Conservation (phyloP, 163 green algal species). For the Picocystis sp. region DNA sequence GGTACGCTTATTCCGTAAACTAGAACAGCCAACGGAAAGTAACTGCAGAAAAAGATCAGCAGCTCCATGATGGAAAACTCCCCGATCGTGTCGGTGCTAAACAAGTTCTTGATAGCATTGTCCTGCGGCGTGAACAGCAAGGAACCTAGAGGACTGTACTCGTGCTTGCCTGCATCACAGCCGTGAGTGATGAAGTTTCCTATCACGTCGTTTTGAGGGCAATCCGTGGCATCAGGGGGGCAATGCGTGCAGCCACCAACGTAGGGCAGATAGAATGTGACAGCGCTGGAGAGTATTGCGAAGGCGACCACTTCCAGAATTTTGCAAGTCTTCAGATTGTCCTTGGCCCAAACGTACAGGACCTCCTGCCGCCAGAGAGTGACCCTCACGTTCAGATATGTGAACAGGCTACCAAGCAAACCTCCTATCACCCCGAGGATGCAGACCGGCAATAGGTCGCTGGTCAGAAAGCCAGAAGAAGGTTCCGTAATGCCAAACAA, state of each 20-base stretch:
- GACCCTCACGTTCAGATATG: slow-evolving; percentile 31
- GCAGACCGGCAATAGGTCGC: slow-evolving; percentile 54
- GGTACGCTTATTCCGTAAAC: slow-evolving; percentile 42
- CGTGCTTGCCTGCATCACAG: slow-evolving; percentile 3
- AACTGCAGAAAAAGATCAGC: slow-evolving; percentile 36
- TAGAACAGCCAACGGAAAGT: slow-evolving; percentile 44
- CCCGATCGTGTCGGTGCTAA: slow-evolving; percentile 41
- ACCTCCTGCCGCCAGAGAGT: slow-evolving; percentile 14
- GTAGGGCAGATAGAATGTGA: slow-evolving; percentile 4
- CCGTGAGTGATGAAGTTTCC: slow-evolving; percentile 44
- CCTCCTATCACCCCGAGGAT: slow-evolving; percentile 58
- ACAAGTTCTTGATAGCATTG: slow-evolving; percentile 56
- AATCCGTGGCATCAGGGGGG: slow-evolving; percentile 16
- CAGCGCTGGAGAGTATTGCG: slow-evolving; percentile 1
- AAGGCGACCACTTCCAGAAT: slow-evolving; percentile 11
- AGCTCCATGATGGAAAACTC: slow-evolving; percentile 47
- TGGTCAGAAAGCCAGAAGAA: slow-evolving; percentile 10
- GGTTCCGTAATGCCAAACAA: slow-evolving; percentile 49
- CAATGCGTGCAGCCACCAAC: slow-evolving; percentile 25
- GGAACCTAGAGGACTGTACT: slow-evolving; percentile 67
- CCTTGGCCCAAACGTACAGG: slow-evolving; percentile 4
- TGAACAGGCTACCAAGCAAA: slow-evolving; percentile 51
- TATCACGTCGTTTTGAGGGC: slow-evolving; percentile 25
- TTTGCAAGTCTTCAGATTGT: slow-evolving; percentile 10
- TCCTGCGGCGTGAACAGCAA: slow-evolving; percentile 78